These are phyloP conservation scores for Nemania abortiva DNA, from an alignment of 2,329 filamentous ascomycete genomes.

Conservation along the genomic window DNA sequence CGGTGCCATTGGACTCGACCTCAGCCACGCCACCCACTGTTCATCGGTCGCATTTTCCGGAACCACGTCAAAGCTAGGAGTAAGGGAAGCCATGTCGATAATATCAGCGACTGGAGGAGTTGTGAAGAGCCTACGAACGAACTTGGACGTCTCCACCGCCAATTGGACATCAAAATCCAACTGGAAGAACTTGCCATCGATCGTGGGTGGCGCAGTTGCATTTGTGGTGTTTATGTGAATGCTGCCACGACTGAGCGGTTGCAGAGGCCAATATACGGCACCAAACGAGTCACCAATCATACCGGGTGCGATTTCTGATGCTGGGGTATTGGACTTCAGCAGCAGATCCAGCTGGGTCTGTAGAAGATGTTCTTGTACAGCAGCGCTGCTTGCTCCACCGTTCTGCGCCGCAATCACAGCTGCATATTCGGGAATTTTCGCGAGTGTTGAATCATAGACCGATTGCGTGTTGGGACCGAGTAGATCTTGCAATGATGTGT, in stretches of 20 bases:
- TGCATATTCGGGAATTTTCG: slow-evolving; percentile 29
- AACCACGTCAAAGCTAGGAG: slow-evolving; percentile 27
- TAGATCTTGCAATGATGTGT: slow-evolving; percentile 28
- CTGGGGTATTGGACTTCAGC: slow-evolving; percentile 28
- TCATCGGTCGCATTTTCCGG: slow-evolving; percentile 30
- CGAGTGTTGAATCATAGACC: slow-evolving; percentile 25
- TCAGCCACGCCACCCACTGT: slow-evolving; percentile 30
- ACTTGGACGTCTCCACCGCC: slow-evolving; percentile 26
- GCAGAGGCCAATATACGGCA: slow-evolving; percentile 29
- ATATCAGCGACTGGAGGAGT: slow-evolving; percentile 29
- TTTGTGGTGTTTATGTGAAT: slow-evolving; percentile 32
- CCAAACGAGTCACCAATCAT: slow-evolving; percentile 17
- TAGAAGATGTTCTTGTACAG: slow-evolving; percentile 31
- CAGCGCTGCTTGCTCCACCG: slow-evolving; percentile 27
- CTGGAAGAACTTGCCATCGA: slow-evolving; percentile 32
- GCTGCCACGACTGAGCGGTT: slow-evolving; percentile 31
- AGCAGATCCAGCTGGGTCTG: slow-evolving; percentile 26
- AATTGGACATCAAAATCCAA: slow-evolving; percentile 29
- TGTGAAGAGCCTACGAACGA: slow-evolving; percentile 28
- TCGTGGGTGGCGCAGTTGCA: slow-evolving; percentile 23
- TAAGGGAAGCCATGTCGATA: slow-evolving; percentile 21
- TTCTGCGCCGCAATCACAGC: slow-evolving; percentile 31
- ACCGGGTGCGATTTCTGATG: slow-evolving; percentile 27
- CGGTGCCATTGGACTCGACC: slow-evolving; percentile 21
- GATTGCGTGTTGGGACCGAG: slow-evolving; percentile 26